phyloP scores from a whole-genome alignment of 2,329 filamentous ascomycete genomes.

The Trichoderma asperellum region DNA sequence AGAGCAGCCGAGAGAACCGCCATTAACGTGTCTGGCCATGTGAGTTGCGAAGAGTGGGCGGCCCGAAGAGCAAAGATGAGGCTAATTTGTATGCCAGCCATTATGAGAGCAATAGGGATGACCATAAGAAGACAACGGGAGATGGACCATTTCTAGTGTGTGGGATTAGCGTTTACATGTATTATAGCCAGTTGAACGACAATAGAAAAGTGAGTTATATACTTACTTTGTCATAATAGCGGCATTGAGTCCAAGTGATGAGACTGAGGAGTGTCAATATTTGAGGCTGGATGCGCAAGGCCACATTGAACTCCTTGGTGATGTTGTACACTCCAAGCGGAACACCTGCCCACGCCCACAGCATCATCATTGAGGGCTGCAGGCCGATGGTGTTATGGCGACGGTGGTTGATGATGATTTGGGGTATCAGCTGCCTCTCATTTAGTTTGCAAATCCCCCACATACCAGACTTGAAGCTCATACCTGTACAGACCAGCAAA shows the following conservation, averaged over 20 bases:
- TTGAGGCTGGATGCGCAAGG: constrained; percentile 49
- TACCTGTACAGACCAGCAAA: constrained; percentile 69
- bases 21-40: constrained; percentile 70
- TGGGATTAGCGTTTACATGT: background rate
- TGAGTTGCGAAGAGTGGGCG: constrained; percentile 47
- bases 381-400: constrained; percentile 68
- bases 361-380: constrained; percentile 72
- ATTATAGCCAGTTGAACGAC: background rate
- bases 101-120: constrained; percentile 54
- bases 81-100: constrained; percentile 62
- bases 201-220: background rate
- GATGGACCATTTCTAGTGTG: constrained; percentile 55
- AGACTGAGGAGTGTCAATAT: constrained; percentile 49
- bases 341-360: constrained; percentile 70
- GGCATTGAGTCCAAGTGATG: constrained; percentile 50
- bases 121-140: constrained; percentile 53
- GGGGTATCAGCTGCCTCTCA: constrained; percentile 61
- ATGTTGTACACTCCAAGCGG: constrained; percentile 62
- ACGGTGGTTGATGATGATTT: constrained; percentile 70
- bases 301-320: constrained; percentile 47
- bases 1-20: constrained; percentile 66
- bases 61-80: constrained; percentile 61
- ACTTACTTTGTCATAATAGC: constrained; percentile 47
- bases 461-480: constrained; percentile 19
- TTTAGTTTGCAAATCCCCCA: background rate